Conservation (phyloP, 345 rosid genomes). For the Citrus unshiu region DNA sequence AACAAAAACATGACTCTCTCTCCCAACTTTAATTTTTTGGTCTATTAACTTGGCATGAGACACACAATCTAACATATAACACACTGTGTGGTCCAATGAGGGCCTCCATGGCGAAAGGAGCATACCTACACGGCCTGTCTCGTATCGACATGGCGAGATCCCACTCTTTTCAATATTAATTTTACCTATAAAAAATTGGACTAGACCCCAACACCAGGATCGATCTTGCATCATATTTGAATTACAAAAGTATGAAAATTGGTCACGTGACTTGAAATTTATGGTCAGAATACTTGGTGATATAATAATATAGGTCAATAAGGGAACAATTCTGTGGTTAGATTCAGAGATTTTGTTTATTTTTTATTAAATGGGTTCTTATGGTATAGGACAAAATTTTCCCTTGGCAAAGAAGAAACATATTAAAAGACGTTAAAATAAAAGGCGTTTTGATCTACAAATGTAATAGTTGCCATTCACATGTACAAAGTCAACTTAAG, state of each 20-base stretch:
- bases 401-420: slow-evolving; percentile 6
- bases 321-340: neutral
- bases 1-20: neutral
- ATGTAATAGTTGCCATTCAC: slow-evolving; percentile 10
- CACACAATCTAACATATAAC: neutral
- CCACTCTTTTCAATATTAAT: slow-evolving; percentile 28
- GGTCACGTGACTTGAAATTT: neutral
- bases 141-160: slow-evolving; percentile 21
- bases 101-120: neutral
- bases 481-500: slow-evolving; percentile 26
- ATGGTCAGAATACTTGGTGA: neutral
- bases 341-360: neutral
- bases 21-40: slow-evolving; percentile 3
- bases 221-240: slow-evolving; percentile 22
- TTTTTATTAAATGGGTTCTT: neutral
- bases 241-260: neutral
- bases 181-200: slow-evolving; percentile 18
- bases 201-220: slow-evolving; percentile 32
- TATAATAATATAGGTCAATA: neutral
- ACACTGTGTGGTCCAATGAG: slow-evolving; percentile 15
- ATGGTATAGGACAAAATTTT: neutral
- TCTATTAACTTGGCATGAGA: neutral
- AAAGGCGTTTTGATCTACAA: slow-evolving; percentile 3
- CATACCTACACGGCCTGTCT: slow-evolving; percentile 28
- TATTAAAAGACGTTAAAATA: neutral